Evolutionary conservation across 2,329 filamentous ascomycete genomes (phyloP).

Genomic region (Helotiales sp.): DNA sequence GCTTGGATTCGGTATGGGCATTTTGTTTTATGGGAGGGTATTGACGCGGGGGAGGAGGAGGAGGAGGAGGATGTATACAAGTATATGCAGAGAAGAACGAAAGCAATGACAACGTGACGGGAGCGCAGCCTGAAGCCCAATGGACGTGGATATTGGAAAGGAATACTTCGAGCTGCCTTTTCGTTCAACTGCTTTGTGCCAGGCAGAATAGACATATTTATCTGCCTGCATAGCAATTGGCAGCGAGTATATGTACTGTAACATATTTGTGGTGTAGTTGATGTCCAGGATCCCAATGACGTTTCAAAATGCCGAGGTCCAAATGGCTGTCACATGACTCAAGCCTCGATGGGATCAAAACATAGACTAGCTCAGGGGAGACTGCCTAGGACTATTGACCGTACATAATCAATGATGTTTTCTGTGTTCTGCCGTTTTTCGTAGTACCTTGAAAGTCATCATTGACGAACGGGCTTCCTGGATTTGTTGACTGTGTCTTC

Average conservation of each 20-base stretch:
- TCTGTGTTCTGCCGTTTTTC: too few species aligned
- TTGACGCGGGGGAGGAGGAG: background rate
- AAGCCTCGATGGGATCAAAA: too few species aligned
- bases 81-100: background rate
- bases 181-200: background rate
- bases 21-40: background rate
- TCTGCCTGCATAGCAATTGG: background rate
- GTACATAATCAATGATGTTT: too few species aligned
- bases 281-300: background rate
- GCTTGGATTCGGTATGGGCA: conserved; percentile 33
- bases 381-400: too few species aligned
- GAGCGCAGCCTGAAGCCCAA: background rate
- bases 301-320: too few species aligned
- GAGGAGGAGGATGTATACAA: background rate
- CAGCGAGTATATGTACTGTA: background rate
- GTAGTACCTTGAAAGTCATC: too few species aligned
- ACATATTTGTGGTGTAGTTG: background rate
- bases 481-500: too few species aligned
- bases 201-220: background rate
- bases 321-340: too few species aligned
- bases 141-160: background rate
- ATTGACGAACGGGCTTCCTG: too few species aligned
- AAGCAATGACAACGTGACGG: background rate
- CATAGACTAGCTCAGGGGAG: too few species aligned
- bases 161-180: background rate